Evolutionary conservation across 345 rosid genomes (phyloP), one percentile per base, ranked within the genome.

Genomic region (Boechera divaricarpa): DNA sequence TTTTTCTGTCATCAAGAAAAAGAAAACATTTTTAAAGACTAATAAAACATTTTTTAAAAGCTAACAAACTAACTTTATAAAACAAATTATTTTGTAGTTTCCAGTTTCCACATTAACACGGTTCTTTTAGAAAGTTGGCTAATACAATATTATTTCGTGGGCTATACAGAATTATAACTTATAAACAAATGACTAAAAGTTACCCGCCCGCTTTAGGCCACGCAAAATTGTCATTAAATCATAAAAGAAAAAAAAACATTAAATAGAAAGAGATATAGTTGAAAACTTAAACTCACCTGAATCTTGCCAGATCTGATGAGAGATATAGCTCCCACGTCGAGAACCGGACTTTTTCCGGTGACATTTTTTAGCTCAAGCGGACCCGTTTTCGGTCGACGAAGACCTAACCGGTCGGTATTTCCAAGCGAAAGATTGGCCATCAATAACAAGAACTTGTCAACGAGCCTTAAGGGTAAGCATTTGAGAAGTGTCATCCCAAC

Each of bases 291-390:
- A 33, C 56, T 67, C 75, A 89, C 95, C 89, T 85, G 82, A 77
- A 88, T 90, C 67, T 80, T 81, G 35, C 92, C 91, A 24, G 87
- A 77, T 67, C 77, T 85, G 13, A 90, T 86, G 70, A 80, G 87
- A 4, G 85, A 72, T 16, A 85, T 80, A 18, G 91, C 84, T 41
- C 95, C 95, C 21, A 83, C 85, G 51, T 90, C 95, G 38, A 90
- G 82, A 67, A 88, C 92, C 13, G 95, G 95, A 58, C 85, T 86
- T 75, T 85, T 90, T 15, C 95, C 95, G 31, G 83, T 74, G 5
- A 81, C 73, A 24, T 76, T 88, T 77, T 90, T 90, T 12, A 81
- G 82, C 74, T 85, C 86, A n/a, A 88, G 72, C 9, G 95, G 95
- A 48, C 95, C 95, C 1, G 83, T 84, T 72, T 88, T 79, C 0